Evolutionary conservation across 2,329 filamentous ascomycete genomes (phyloP), one percentile per base, ranked within the genome.

Genomic region (Aspergillus aculeatinus): DNA sequence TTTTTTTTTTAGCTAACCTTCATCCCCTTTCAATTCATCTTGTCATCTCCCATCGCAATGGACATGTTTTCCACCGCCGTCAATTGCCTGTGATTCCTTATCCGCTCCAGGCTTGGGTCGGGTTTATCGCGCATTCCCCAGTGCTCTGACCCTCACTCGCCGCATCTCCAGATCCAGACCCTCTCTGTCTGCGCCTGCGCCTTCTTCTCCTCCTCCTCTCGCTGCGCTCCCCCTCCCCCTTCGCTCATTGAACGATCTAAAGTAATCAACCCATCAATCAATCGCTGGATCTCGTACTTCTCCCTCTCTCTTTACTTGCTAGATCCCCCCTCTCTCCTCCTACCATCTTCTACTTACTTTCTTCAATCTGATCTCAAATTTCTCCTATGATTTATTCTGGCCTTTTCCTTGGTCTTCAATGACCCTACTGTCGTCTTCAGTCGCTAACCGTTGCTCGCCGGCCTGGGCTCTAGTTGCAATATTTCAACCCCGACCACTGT

Each of bases 401-500:
- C 51, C 51, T 33, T 33, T 49, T 51, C 48, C 4, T 44, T 55
- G 39, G 48, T 44, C 51, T 31, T 53, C 51, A 53, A 53, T 33
- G 27, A 48, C 42, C 52, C 25, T 27, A 44, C 27, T 23, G 11
- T 48, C 52, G 31, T 31, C 33, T 39, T 51, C 53, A 54, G 39
- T 62, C 55, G 63, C 64, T 67, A 59, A 67, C 60, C 42, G 59
- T 60, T 27, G 55, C 48, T 60, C 21, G 52, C 51, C 56, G 57
- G 62, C 59, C 48, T 48, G 16, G 52, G 57, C 60, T 60, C 57
- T 57, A 61, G 51, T 27, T 48, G 52, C 39, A 44, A 44, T 16
- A 19, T 44, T 19, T 16, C 6, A 44, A 44, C 27, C 50, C 48
- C 56, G 10, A 27, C 12, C 59, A 66, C 76, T 77, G 39, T 19